These are phyloP conservation scores for Meira nashicola DNA, from an alignment of 1,284 basidiomycete genomes.

Conservation along the genomic window DNA sequence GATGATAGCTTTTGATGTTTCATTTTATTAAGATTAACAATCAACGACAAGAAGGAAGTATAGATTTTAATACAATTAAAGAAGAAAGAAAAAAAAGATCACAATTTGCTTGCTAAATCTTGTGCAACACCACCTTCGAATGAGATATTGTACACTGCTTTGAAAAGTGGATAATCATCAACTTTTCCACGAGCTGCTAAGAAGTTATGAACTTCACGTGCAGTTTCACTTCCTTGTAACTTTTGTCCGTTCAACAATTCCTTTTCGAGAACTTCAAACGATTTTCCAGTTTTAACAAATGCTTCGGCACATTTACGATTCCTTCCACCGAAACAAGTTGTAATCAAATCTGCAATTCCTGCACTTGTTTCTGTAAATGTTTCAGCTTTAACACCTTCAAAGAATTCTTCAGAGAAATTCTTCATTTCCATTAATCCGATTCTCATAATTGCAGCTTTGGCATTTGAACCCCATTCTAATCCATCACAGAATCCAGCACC, in stretches of 20 bases:
- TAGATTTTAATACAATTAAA: neutral
- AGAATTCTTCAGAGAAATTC: constrained; percentile 59
- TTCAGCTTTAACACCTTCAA: constrained; percentile 57
- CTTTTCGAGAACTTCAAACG: constrained; percentile 59
- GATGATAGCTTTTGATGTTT: no score
- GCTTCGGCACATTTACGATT: constrained; percentile 59
- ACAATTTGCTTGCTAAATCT: constrained; percentile 52
- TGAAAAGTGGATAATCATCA: constrained; percentile 60
- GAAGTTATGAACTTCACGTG: constrained; percentile 58
- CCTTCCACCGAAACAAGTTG: constrained; percentile 57
- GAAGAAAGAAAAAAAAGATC: neutral
- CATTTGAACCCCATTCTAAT: constrained; percentile 60
- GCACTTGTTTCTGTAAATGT: constrained; percentile 59
- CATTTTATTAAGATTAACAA: no score
- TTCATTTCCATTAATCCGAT: constrained; percentile 55
- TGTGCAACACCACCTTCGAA: constrained; percentile 52
- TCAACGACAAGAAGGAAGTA: no score
- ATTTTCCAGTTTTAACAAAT: constrained; percentile 58
- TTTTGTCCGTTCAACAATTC: constrained; percentile 61
- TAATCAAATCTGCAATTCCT: constrained; percentile 62
- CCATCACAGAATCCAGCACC: constrained; percentile 61
- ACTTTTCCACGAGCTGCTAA: constrained; percentile 56
- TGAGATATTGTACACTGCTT: constrained; percentile 54
- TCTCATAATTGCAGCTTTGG: constrained; percentile 62
- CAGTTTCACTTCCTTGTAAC: constrained; percentile 60